A percentile compares a stretch with the other conserved stretches of the same genome.
Conservation (phyloP, 306 rosid species). For the Lupinus albus region DNA sequence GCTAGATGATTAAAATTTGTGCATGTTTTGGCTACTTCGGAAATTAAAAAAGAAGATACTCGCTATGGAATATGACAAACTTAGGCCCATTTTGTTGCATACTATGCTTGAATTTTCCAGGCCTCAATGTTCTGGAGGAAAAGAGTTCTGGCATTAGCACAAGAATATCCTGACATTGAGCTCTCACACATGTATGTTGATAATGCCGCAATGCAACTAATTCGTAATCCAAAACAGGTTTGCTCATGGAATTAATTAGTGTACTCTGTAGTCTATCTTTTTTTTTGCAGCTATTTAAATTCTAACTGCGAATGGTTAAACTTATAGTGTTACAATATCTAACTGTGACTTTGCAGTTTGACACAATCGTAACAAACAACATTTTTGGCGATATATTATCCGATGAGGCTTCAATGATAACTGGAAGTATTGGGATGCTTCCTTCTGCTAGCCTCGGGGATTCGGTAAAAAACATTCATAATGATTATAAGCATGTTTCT, state of each 20-base stretch:
- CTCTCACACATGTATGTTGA: constrained; percentile 97
- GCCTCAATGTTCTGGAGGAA: constrained; percentile 92
- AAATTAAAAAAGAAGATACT: constrained; percentile 19
- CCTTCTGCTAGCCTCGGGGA: constrained; percentile 93
- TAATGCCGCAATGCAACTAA: constrained; percentile 91
- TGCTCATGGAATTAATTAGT: constrained; percentile 35
- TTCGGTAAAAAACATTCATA: constrained; percentile 55
- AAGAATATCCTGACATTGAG: constrained; percentile 86
- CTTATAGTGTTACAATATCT: constrained; percentile 33
- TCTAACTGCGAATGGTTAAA: constrained; percentile 22
- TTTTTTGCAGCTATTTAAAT: constrained; percentile 26
- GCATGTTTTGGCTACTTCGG: constrained; percentile 15
- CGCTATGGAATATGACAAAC: not conserved
- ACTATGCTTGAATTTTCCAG: constrained; percentile 48
- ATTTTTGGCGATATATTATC: constrained; percentile 95
- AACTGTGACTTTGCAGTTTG: constrained; percentile 63
- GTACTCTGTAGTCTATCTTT: constrained; percentile 20
- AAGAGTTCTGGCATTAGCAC: constrained; percentile 62
- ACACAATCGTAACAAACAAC: constrained; percentile 89
- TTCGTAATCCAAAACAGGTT: constrained; percentile 95
- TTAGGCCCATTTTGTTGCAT: constrained; percentile 20
- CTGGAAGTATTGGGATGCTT: constrained; percentile 99
- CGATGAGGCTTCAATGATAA: constrained; percentile 95
- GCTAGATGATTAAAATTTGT: constrained; percentile 11
- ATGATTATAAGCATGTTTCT: constrained; percentile 35